These are phyloP conservation scores for Coemansia sp. DNA, from an alignment of 192 early-diverging fungal species.

Conservation along the genomic window DNA sequence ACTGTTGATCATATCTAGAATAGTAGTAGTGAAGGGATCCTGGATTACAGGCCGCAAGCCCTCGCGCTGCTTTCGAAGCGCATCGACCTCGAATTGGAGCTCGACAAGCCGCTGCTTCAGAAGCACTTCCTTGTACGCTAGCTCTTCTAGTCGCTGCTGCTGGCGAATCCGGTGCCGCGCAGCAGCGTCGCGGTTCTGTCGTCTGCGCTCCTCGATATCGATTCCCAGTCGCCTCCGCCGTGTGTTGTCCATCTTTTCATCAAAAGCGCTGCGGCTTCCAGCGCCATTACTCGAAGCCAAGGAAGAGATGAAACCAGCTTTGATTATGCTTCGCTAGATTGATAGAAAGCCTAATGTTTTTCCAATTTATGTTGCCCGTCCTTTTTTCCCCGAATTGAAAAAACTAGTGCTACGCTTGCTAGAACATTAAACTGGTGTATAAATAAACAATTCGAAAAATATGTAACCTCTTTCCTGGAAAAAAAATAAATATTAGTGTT, in stretches of 20 bases:
- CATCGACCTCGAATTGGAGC: constrained; percentile 26
- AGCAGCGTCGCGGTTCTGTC: constrained; percentile 50
- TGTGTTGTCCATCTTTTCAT: neutral
- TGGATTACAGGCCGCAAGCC: constrained; percentile 18
- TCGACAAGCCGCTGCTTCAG: constrained; percentile 41
- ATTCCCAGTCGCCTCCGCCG: neutral
- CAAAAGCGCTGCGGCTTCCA: neutral
- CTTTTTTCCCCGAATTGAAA: too few species aligned
- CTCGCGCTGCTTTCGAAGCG: constrained; percentile 10
- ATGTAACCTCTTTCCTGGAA: too few species aligned
- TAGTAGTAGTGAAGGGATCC: constrained; percentile 27
- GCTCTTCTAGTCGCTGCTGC: constrained; percentile 25
- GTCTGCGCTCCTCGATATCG: constrained; percentile 19
- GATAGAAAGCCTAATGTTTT: too few species aligned
- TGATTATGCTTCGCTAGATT: neutral
- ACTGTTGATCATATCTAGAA: constrained; percentile 21
- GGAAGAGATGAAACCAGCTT: neutral
- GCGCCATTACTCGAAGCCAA: neutral
- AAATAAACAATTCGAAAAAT: too few species aligned
- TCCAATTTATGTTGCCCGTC: too few species aligned
- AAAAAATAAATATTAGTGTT: too few species aligned
- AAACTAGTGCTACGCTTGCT: too few species aligned
- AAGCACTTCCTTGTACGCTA: constrained; percentile 25
- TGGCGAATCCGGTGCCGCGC: constrained; percentile 43
- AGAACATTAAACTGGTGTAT: too few species aligned